Evolutionary conservation across 106 monocot genomes (phyloP).

Genomic region (Xerophyta viscosa): DNA sequence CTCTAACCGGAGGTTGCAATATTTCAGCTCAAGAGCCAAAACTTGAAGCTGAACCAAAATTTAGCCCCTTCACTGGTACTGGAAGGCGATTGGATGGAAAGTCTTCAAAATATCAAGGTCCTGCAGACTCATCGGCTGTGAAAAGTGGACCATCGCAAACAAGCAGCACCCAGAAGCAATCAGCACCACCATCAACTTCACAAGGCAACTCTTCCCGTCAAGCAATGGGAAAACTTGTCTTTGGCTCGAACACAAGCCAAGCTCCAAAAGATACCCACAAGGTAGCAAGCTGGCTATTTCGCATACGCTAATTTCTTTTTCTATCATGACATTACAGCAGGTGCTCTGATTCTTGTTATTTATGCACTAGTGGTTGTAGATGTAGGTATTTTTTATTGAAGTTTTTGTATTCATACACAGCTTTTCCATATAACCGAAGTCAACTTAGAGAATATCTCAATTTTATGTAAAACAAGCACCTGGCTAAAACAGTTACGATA

Average conservation of each 20-base stretch:
- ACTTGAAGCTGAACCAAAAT: constrained; percentile 51
- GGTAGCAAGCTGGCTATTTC: too few species aligned
- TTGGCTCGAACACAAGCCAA: constrained; percentile 45
- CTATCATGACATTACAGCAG: too few species aligned
- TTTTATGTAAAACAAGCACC: too few species aligned
- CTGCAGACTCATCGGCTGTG: constrained; percentile 15
- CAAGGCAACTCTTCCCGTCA: constrained; percentile 27
- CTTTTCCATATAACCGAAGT: too few species aligned
- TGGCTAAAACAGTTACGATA: too few species aligned
- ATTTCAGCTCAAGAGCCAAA: constrained; percentile 29
- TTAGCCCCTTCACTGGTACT: constrained; percentile 76
- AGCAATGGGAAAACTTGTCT: constrained; percentile 67
- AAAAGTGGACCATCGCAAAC: constrained; percentile 18
- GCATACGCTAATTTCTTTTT: too few species aligned
- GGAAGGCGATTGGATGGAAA: constrained; percentile 83
- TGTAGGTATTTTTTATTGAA: constrained; percentile 8
- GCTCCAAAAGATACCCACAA: constrained; percentile 37
- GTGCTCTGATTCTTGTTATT: too few species aligned
- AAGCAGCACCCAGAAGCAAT: constrained; percentile 25
- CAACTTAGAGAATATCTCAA: too few species aligned
- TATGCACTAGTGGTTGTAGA: too few species aligned
- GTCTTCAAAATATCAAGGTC: constrained; percentile 29
- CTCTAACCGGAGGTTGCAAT: too few species aligned
- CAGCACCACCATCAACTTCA: constrained; percentile 23
- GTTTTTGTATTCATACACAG: too few species aligned